These are phyloP conservation scores for Cladophialophora bantiana DNA, from an alignment of 2,329 filamentous ascomycete genomes.

Conservation along the genomic window DNA sequence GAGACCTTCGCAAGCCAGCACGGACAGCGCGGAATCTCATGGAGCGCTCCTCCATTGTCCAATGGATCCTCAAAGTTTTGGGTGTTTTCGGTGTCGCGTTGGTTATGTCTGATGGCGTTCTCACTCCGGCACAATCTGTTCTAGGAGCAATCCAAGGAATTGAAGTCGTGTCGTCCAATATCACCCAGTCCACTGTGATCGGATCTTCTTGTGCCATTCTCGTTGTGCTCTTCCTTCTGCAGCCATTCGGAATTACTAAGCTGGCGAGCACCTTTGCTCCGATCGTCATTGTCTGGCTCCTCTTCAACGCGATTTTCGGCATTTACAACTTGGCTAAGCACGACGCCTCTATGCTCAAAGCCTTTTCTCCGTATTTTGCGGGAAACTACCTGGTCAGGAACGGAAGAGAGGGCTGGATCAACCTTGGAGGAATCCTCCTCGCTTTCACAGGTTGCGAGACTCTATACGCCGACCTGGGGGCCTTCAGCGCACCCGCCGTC, in stretches of 20 bases:
- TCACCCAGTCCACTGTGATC: conserved; percentile 56
- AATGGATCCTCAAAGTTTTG: conserved; percentile 58
- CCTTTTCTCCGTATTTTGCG: conserved; percentile 59
- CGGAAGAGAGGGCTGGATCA: conserved; percentile 58
- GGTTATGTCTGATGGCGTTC: conserved; percentile 63
- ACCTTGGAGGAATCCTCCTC: conserved; percentile 69
- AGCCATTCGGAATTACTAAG: conserved; percentile 62
- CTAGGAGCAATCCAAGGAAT: conserved; percentile 64
- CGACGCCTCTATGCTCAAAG: conserved; percentile 60
- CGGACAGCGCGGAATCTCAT: conserved; percentile 54
- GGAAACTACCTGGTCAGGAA: conserved; percentile 59
- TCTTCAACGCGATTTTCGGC: conserved; percentile 60
- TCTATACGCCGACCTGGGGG: conserved; percentile 78
- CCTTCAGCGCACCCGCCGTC: conserved; percentile 72
- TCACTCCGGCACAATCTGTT: conserved; percentile 65
- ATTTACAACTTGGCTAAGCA: conserved; percentile 59
- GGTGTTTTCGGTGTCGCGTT: conserved; percentile 62
- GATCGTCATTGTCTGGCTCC: conserved; percentile 63
- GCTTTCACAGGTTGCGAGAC: conserved; percentile 81
- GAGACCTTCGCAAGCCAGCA: conserved; percentile 55
- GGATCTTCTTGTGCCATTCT: conserved; percentile 62
- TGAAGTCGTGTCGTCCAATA: conserved; percentile 56
- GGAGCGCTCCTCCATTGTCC: conserved; percentile 56
- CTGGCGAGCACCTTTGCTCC: conserved; percentile 60
- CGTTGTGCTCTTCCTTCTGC: conserved; percentile 60